phyloP scores from a whole-genome alignment of 2,329 filamentous ascomycete genomes.

The Fusarium sp. region DNA sequence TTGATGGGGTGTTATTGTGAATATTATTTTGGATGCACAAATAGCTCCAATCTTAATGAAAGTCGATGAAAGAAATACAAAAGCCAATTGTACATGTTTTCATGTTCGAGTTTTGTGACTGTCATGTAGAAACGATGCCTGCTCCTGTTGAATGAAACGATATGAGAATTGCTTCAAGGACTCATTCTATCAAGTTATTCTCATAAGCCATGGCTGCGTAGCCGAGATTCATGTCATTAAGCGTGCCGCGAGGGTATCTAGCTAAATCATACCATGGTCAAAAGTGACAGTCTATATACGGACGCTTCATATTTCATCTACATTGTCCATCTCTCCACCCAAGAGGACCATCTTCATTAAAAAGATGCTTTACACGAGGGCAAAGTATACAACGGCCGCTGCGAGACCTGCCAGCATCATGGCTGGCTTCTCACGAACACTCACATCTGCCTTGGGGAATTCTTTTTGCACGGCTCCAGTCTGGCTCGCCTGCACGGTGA shows the following conservation, averaged over 20 bases:
- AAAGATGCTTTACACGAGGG: slow-evolving; percentile 8
- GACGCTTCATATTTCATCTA: neutral
- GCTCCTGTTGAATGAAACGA: neutral
- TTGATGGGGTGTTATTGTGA: slow-evolving; percentile 10
- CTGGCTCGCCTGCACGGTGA: slow-evolving; percentile 62
- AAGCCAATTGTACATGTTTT: neutral
- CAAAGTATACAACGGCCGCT: slow-evolving; percentile 7
- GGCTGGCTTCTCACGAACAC: slow-evolving; percentile 10
- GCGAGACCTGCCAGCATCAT: slow-evolving; percentile 18
- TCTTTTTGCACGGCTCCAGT: slow-evolving; percentile 70
- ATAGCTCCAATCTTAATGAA: neutral
- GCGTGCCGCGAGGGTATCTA: slow-evolving; percentile 21
- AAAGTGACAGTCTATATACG: slow-evolving; percentile 20
- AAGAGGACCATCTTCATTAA: neutral
- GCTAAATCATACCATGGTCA: slow-evolving; percentile 15
- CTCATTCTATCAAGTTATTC: neutral
- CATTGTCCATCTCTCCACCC: slow-evolving; percentile 7
- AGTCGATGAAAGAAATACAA: neutral
- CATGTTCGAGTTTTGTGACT: neutral
- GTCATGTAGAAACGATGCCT: neutral
- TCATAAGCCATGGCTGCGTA: neutral
- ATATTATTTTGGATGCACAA: neutral
- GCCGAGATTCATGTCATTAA: neutral
- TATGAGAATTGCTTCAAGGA: neutral
- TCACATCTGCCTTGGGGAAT: slow-evolving; percentile 50